phyloP scores from a whole-genome alignment of 352 stramenopile species.

The Albugo laibachii region DNA sequence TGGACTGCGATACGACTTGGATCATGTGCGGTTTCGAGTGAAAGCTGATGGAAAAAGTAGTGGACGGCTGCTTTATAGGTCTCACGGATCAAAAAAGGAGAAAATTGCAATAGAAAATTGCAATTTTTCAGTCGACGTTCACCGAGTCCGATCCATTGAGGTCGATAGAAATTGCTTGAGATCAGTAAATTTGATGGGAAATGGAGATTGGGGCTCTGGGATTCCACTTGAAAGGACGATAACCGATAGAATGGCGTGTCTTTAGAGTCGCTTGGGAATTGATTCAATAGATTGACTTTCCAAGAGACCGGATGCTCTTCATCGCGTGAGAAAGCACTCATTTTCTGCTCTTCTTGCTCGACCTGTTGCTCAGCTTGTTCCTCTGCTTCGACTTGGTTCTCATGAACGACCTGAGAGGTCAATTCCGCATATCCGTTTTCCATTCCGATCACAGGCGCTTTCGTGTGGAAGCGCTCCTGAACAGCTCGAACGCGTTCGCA shows the following conservation, averaged over 20 bases:
- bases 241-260: constrained; percentile 64
- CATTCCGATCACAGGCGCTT: constrained; percentile 23
- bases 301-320: constrained; percentile 78
- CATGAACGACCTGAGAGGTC: constrained; percentile 77
- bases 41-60: constrained; percentile 25
- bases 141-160: constrained; percentile 69
- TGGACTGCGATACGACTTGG: constrained; percentile 11
- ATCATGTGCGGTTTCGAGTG: too few relatives aligned
- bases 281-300: constrained; percentile 23
- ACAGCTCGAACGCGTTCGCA: constrained; percentile 30
- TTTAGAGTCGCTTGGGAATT: constrained; percentile 6
- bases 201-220: constrained; percentile 42
- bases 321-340: constrained; percentile 79
- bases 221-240: constrained; percentile 46
- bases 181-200: constrained; percentile 53
- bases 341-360: constrained; percentile 82
- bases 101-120: constrained; percentile 76
- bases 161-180: constrained; percentile 80
- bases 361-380: constrained; percentile 77
- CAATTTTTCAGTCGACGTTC: constrained; percentile 80
- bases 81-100: constrained; percentile 47
- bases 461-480: constrained; percentile 37
- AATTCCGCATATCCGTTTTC: constrained; percentile 47
- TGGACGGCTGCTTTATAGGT: constrained; percentile 45
- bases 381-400: constrained; percentile 75